Base-by-base conservation (phyloP, 768 basidiomycete genomes). In the Phaeotremella skinneri region DNA sequence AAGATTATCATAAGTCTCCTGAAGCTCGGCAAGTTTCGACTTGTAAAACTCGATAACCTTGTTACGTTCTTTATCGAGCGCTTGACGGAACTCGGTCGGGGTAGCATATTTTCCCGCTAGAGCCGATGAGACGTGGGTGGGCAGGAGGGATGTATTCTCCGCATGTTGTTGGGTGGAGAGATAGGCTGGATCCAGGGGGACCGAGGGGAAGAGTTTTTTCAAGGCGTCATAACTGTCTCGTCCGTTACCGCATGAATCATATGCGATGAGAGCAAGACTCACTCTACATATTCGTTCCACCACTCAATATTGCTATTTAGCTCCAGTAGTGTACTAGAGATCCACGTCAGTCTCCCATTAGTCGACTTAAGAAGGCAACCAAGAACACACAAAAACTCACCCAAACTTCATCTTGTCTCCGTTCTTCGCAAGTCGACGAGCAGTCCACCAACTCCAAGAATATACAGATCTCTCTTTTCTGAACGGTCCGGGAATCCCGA, bases 11-110 rank as follows among this genome's bases (percentile, higher is more conserved):
- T 70, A 72, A 16, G 75, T 64, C 26, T 60, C 58, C 27, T 67
- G 49, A 20, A 96, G 78, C 49, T 92, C 88, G 45, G 81, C 82
- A 70, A 89, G 86, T 76, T 93, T 90, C 1, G 76, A 69, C 48
- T 83, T 82, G 75, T 97, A 98, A 75, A 98, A 98, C 0, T 79
- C 53, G 21, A 80, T 78, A 17, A 97, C 86, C 82, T 92, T 96
- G 70, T 81, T 80, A 29, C 93, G 81, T 69, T 99, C 92, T 61
- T 82, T 80, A 75, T 96, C 87, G 29, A 96, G 81, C 0, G 91
- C 80, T 0, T 87, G 85, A 7, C 82, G 74, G 75, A 98, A 98
- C 17, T 74, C 67, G 56, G 65, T 69, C 82, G 76, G 68, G 0
- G 62, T 52, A 16, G 69, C 73, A 29, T 34, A 68, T 53, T 68